Base-by-base conservation (phyloP, 176 grass and related monocot genomes). In the Hsuehochloa calcarea region DNA sequence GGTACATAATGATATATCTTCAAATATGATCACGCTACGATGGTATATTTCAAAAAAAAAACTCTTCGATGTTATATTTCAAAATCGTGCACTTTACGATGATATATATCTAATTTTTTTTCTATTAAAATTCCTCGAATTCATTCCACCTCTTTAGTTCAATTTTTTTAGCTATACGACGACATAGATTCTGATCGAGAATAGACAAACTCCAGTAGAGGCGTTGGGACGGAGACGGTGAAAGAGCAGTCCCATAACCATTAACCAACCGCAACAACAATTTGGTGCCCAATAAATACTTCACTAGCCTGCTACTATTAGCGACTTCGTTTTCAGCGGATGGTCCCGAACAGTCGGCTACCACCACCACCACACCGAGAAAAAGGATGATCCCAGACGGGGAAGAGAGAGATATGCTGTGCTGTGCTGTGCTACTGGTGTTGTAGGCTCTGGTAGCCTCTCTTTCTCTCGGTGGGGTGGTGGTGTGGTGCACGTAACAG, bases 401-500 rank as follows among this genome's bases (percentile, higher is more conserved):
- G 4, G n/a, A 8, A 8, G 49, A 8, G n/a, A 7, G 19, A 61
- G 55, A 61, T 35, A 26, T 37, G 70, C 19, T 69, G 9, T 69
- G 43, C 5, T 46, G 41, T 44, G 56, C 58, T 63, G 25, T 15
- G 26, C 26, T 27, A 10, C 31, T 13, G 26, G 16, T 52, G 50
- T 6, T 16, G 41, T 43, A 2, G n/a, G n/a, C n/a, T n/a, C n/a
- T 34, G 31, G 43, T 74, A 74, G 71, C 29, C 15, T 37, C 43
- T 34, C 44, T 16, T 17, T 16, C 16, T 34, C 50, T 37, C 50
- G 4, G 12, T 6, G 52, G 74, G 60, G 52, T n/a, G 19, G 74
- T 6, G 52, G 74, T 77, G 52, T n/a, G 19, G 74, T 58, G 27
- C 74, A 60, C 74, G 74, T 41, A 78, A 78, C 55, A 62, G 38